Percentiles rank a stretch among this genome's conserved stretches.
Conservation (phyloP, 1,284 basidiomycete genomes). For the Taiwanofungus camphoratus region DNA sequence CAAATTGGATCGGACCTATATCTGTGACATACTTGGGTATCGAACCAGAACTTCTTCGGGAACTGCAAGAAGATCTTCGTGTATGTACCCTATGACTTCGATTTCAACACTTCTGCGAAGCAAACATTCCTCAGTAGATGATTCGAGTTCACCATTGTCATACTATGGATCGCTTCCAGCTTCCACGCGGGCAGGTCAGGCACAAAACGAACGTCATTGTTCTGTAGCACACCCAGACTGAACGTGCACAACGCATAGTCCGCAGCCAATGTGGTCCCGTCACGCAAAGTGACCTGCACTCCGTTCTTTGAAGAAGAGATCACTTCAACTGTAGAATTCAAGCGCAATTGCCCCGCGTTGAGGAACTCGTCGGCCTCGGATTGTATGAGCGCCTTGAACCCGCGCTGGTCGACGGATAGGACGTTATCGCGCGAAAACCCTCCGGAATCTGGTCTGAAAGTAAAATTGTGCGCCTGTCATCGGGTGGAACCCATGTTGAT, state of each 20-base stretch:
- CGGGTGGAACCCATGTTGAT: conserved; percentile 5
- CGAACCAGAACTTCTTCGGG: conserved; percentile 62
- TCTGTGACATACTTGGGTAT: conserved; percentile 50
- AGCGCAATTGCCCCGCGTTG: conserved; percentile 36
- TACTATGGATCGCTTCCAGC: conserved; percentile 57
- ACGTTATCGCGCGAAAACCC: conserved; percentile 54
- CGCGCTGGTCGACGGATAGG: conserved; percentile 55
- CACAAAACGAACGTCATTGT: conserved; percentile 50
- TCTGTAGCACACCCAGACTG: conserved; percentile 57
- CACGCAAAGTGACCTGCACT: conserved; percentile 35
- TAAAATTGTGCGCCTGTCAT: conserved; percentile 53
- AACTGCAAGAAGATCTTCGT: conserved; percentile 72
- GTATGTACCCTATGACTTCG: conserved; percentile 41
- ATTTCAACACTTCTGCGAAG: neutral
- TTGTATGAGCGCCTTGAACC: conserved; percentile 52
- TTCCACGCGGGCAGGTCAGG: conserved; percentile 61
- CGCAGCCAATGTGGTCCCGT: conserved; percentile 39
- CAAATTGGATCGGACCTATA: too few relatives aligned
- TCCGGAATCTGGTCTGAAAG: conserved; percentile 44
- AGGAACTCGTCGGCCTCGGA: conserved; percentile 51
- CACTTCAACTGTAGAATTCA: conserved; percentile 47
- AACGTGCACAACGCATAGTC: conserved; percentile 61
- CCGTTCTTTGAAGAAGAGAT: conserved; percentile 40
- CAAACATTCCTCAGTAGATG: neutral
- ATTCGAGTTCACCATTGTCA: conserved; percentile 46